phyloP scores from a whole-genome alignment of 179 eudicot genomes.

The Silene coronaria region DNA sequence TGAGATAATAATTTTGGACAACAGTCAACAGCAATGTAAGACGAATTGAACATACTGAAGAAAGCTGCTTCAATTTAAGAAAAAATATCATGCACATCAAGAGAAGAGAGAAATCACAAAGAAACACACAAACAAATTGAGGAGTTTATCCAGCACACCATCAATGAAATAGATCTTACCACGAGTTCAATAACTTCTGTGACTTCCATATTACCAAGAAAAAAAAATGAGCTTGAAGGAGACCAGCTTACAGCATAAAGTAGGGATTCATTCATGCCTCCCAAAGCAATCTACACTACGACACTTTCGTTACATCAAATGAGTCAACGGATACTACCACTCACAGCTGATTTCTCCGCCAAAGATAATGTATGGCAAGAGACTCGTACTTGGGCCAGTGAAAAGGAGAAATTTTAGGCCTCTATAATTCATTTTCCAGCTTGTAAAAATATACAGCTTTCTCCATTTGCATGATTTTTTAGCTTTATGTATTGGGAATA shows the following conservation, averaged over 20 bases:
- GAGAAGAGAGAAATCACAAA: constrained; percentile 1
- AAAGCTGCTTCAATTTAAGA: background rate
- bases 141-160: background rate
- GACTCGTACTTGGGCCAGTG: background rate
- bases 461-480: no score
- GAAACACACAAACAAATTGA: background rate
- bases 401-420: no score
- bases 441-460: no score
- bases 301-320: background rate
- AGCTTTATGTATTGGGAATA: no score
- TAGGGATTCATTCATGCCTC: background rate
- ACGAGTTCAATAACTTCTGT: background rate
- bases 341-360: background rate
- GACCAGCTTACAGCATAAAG: background rate
- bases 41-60: background rate
- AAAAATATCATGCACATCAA: background rate
- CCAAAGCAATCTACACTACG: background rate
- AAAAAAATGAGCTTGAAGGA: background rate
- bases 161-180: background rate
- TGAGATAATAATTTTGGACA: constrained; percentile 3
- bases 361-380: background rate
- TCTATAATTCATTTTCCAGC: no score
- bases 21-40: background rate
- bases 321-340: background rate
- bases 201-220: background rate